phyloP scores from a whole-genome alignment of 2,329 filamentous ascomycete species.

The Cladophialophora yegresii region DNA sequence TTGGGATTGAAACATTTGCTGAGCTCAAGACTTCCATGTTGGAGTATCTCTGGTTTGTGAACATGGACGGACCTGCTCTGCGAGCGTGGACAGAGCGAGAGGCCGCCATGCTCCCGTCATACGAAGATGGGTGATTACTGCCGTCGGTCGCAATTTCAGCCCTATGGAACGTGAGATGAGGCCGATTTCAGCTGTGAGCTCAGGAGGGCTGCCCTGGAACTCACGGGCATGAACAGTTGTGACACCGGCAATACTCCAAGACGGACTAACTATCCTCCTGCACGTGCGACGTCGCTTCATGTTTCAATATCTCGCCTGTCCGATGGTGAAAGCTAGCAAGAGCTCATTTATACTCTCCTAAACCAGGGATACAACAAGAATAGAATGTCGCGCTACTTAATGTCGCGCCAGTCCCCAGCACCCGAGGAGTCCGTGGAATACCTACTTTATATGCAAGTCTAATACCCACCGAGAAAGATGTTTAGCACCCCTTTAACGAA shows the following conservation, averaged over 20 bases:
- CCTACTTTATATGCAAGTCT: background rate
- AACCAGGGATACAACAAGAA: background rate
- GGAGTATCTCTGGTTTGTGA: background rate
- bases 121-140: background rate
- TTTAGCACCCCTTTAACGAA: too few species aligned
- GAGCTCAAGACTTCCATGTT: constrained; percentile 3
- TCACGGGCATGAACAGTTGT: background rate
- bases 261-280: background rate
- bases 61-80: background rate
- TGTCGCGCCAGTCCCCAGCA: too few species aligned
- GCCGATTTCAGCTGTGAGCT: background rate
- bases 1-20: background rate
- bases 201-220: too few species aligned
- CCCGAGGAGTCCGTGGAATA: background rate
- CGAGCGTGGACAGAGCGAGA: background rate
- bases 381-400: too few species aligned
- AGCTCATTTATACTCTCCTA: background rate
- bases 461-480: background rate
- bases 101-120: background rate
- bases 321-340: background rate
- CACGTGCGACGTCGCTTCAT: background rate
- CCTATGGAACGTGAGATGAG: background rate
- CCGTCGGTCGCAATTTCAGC: background rate
- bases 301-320: background rate
- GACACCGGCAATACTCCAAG: background rate